Conservation (phyloP, 768 basidiomycete species). For the Floccularia luteovirens region DNA sequence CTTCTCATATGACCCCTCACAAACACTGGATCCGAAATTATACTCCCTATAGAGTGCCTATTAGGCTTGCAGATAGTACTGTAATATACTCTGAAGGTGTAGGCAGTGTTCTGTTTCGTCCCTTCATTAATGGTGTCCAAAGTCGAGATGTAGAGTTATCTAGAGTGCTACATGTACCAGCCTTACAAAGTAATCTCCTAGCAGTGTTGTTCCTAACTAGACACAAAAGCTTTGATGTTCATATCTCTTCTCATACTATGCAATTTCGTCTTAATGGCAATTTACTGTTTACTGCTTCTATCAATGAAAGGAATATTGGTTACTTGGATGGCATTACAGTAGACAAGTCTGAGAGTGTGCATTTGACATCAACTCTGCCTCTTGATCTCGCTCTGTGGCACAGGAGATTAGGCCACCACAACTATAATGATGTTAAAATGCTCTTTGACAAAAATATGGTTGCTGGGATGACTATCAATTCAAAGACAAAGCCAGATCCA, state of each 20-base stretch:
- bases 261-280: background rate
- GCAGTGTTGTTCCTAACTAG: slow-evolving; percentile 3
- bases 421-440: slow-evolving; percentile 10
- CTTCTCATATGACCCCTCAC: slow-evolving; percentile 24
- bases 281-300: slow-evolving; percentile 5
- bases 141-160: slow-evolving; percentile 6
- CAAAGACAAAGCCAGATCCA: slow-evolving; percentile 9
- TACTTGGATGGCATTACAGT: slow-evolving; percentile 8
- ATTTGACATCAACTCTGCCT: slow-evolving; percentile 13
- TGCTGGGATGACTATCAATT: slow-evolving; percentile 9
- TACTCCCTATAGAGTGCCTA: slow-evolving; percentile 10
- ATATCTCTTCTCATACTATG: background rate
- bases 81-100: slow-evolving; percentile 18
- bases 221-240: background rate
- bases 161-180: slow-evolving; percentile 7
- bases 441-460: slow-evolving; percentile 6
- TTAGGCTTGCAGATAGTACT: slow-evolving; percentile 16
- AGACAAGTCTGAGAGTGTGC: slow-evolving; percentile 6
- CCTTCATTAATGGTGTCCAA: slow-evolving; percentile 5
- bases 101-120: slow-evolving; percentile 15
- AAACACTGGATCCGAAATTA: slow-evolving; percentile 17
- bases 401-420: slow-evolving; percentile 18
- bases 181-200: slow-evolving; percentile 5
- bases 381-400: slow-evolving; percentile 19
- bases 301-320: slow-evolving; percentile 2